A percentile compares a stretch with the other conserved stretches of the same genome.
Conservation (phyloP, 148 eudicot species). For the Camellia lanceoleosa region DNA sequence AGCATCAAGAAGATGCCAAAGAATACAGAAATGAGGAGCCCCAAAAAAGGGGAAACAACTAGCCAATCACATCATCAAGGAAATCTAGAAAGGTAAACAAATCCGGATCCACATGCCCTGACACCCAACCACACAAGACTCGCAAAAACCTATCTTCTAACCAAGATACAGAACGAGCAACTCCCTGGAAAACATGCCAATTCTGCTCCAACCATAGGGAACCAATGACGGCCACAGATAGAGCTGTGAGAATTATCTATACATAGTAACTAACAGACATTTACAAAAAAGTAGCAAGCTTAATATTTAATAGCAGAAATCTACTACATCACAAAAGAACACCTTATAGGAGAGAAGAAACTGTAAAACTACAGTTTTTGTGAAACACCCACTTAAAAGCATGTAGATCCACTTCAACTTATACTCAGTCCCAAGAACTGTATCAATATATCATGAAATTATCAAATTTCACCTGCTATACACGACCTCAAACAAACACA, state of each 20-base stretch:
- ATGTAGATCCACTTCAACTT: conserved; percentile 1
- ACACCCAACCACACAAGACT: too few relatives aligned
- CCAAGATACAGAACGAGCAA: too few relatives aligned
- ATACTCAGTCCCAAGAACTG: not conserved
- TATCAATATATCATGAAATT: not conserved
- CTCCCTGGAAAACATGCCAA: too few relatives aligned
- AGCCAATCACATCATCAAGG: too few relatives aligned
- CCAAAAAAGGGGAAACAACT: too few relatives aligned
- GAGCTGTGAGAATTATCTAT: not conserved
- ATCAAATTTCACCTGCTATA: not conserved
- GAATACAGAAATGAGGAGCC: too few relatives aligned
- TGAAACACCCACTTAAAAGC: not conserved
- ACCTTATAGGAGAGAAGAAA: not conserved
- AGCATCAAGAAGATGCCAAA: too few relatives aligned
- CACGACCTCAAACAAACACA: not conserved
- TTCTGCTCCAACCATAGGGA: too few relatives aligned
- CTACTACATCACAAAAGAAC: not conserved
- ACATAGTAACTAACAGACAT: not conserved
- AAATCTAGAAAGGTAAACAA: too few relatives aligned
- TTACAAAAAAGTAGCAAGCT: not conserved
- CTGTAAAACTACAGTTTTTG: not conserved
- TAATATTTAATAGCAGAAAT: not conserved
- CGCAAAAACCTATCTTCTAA: too few relatives aligned
- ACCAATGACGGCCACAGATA: not conserved
- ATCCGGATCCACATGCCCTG: too few relatives aligned